Evolutionary conservation across 495 filamentous ascomycete species (phyloP).

Genomic region (Aspergillus heteromorphus): DNA sequence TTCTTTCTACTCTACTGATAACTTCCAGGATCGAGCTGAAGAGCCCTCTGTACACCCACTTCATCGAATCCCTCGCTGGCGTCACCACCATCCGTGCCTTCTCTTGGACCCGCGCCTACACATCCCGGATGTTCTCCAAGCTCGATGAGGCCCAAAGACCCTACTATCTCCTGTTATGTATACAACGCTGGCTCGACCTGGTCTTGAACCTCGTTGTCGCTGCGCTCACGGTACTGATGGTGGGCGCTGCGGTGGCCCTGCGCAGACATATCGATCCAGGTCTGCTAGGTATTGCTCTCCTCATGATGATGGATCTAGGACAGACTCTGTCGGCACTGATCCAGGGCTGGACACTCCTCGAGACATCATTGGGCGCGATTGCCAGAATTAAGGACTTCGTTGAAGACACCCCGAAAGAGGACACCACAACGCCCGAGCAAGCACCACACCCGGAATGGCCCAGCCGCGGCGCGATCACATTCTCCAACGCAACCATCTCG

Average conservation of each 20-base stretch:
- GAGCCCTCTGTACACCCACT: background rate
- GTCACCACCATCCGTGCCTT: background rate
- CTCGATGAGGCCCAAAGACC: conserved; percentile 14
- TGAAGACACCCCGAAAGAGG: conserved; percentile 21
- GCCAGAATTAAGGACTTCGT: conserved; percentile 29
- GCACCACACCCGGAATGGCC: conserved; percentile 53
- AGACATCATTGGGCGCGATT: conserved; percentile 27
- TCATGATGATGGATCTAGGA: conserved; percentile 24
- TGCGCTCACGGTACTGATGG: conserved; percentile 21
- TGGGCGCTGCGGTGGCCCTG: conserved; percentile 15
- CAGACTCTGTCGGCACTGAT: conserved; percentile 17
- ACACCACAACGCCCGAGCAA: conserved; percentile 8
- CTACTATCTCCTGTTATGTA: conserved; percentile 36
- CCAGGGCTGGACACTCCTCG: conserved; percentile 21
- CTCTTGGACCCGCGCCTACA: background rate
- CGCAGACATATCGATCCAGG: conserved; percentile 15
- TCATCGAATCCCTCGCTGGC: background rate
- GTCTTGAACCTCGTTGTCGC: conserved; percentile 24
- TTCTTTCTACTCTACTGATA: too few relatives aligned
- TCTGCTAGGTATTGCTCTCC: conserved; percentile 26
- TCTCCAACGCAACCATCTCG: conserved; percentile 59
- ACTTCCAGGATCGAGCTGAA: background rate
- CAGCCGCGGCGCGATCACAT: conserved; percentile 67
- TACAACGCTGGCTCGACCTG: conserved; percentile 36
- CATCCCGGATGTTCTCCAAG: background rate